Conservation (phyloP, 2,329 filamentous ascomycete genomes). For the Monilinia polystroma region DNA sequence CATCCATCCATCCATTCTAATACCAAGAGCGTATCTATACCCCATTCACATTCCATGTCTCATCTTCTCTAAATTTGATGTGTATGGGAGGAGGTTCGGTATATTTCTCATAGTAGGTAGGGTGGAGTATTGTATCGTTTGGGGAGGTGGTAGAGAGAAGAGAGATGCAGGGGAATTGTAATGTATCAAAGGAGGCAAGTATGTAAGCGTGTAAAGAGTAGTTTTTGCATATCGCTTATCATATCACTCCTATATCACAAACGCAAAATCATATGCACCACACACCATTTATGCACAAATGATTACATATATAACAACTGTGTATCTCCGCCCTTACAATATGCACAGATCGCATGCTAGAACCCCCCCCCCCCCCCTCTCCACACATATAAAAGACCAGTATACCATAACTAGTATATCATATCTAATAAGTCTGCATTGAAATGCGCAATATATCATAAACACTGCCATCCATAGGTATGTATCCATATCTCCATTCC, state of each 20-base stretch:
- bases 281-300: background rate
- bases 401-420: background rate
- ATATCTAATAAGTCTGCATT: slow-evolving; percentile 17
- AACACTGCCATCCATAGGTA: slow-evolving; percentile 13
- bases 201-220: background rate
- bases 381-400: background rate
- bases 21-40: too few species aligned
- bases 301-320: background rate
- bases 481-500: slow-evolving; percentile 13
- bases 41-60: too few species aligned
- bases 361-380: background rate
- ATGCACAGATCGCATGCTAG: background rate
- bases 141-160: background rate
- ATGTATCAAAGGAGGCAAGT: background rate
- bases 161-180: background rate
- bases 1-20: too few species aligned
- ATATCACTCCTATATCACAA: background rate
- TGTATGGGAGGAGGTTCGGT: too few species aligned
- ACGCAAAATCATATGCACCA: background rate
- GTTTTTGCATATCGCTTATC: background rate
- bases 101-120: too few species aligned
- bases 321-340: background rate
- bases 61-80: too few species aligned
- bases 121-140: too few species aligned
- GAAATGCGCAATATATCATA: slow-evolving; percentile 12